Evolutionary conservation across 1,139 yeast species (phyloP), one percentile per base, ranked within the genome.

Genomic region (Taiozyma sp.): DNA sequence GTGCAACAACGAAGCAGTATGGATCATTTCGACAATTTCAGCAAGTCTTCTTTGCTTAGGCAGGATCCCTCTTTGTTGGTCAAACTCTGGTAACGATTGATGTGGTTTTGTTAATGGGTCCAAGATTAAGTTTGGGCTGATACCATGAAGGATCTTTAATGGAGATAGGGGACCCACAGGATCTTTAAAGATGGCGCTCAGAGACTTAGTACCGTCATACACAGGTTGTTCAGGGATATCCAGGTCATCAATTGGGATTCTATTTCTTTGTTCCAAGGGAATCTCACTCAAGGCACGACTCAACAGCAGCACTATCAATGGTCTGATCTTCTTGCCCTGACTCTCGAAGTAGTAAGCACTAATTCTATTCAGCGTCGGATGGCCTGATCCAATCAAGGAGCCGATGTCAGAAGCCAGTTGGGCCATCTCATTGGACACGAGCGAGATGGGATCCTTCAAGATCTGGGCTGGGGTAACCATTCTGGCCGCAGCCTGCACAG

Each of bases 21-120:
- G 99, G 57, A 93, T 93, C 96, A 93, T 89, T 69, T 93, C 99
- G 13, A 93, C 97, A 61, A 93, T 91, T 70, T 93, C 99, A 0
- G 99, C 99, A 53, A 93, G 75, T 52, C 99, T 78, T 57, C 98
- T 77, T 69, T 93, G 99, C 59, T 93, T 90, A 45, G 99, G 98
- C 53, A 91, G 73, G 48, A 93, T 89, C 0, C 93, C 93, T 46
- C 69, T 80, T 32, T 71, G 69, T 7, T 73, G 64, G 62, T 83
- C 89, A 58, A 77, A 81, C 63, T 73, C 71, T 0, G 91, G 88
- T 54, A 87, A 73, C 44, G 80, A 75, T 58, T 82, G 87, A 78
- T 88, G 87, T 16, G 95, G 95, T 61, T 83, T 82, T 42, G 91
- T 82, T 55, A 90, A 74, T 3, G 97, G 97, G 62, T 90, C 90